These are phyloP conservation scores for Pseudofabraea citricarpa DNA, from an alignment of 2,329 filamentous ascomycete species.

Conservation along the genomic window DNA sequence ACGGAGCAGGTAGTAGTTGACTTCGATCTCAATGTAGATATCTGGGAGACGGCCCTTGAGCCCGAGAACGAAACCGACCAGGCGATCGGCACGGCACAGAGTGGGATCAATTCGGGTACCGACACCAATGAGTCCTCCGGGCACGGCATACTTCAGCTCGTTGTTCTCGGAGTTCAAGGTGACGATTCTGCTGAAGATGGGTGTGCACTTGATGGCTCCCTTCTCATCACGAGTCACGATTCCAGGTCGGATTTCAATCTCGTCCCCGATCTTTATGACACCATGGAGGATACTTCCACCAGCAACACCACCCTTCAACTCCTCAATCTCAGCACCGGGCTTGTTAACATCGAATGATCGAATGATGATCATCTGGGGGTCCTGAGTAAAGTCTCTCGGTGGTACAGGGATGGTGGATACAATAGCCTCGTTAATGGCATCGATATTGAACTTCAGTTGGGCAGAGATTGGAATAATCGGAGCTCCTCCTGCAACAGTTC, in stretches of 20 bases:
- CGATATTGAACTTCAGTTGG: conserved; percentile 99
- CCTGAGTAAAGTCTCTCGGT: conserved; percentile 80
- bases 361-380: conserved; percentile 98
- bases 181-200: conserved; percentile 93
- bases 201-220: conserved; percentile 91
- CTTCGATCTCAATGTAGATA: conserved; percentile 97
- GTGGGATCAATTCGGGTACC: conserved; percentile 97
- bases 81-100: conserved; percentile 95
- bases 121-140: conserved; percentile 95
- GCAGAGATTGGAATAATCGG: conserved; percentile 96
- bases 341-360: conserved; percentile 99
- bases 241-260: conserved; percentile 98
- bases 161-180: conserved; percentile 97
- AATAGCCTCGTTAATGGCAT: conserved; percentile 93
- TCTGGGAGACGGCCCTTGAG: conserved; percentile 89
- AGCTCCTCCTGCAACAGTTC: conserved; percentile 90
- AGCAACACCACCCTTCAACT: conserved; percentile 96
- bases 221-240: conserved; percentile 94
- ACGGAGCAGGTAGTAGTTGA: conserved; percentile 98
- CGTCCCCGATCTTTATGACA: conserved; percentile 93
- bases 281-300: conserved; percentile 95
- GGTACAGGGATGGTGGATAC: conserved; percentile 94
- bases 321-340: conserved; percentile 96
- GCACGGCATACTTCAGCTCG: conserved; percentile 96
- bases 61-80: conserved; percentile 95